Evolutionary conservation across 2,329 filamentous ascomycete species (phyloP).

Genomic region (Pseudogymnoascus sp.): DNA sequence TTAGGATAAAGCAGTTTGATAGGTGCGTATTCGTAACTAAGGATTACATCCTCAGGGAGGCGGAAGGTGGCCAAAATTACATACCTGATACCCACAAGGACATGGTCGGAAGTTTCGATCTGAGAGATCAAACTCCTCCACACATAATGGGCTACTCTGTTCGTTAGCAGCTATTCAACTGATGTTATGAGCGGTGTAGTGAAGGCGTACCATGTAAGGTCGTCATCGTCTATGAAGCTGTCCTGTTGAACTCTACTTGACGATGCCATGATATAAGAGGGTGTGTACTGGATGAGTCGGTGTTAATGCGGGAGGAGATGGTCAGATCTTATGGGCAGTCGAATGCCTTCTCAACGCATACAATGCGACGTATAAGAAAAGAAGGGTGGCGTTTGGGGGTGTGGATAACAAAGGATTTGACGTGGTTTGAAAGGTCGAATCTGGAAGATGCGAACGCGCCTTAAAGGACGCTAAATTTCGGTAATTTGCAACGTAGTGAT

Average conservation of each 20-base stretch:
- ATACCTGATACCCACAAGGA: slow-evolving; percentile 94
- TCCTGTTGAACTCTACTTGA: slow-evolving; percentile 42
- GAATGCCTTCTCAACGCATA: slow-evolving; percentile 10
- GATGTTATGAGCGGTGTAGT: slow-evolving; percentile 14
- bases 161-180: slow-evolving; percentile 21
- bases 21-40: neutral
- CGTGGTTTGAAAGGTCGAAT: slow-evolving; percentile 10
- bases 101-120: slow-evolving; percentile 96
- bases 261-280: slow-evolving; percentile 12
- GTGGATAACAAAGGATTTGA: slow-evolving; percentile 9
- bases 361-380: slow-evolving; percentile 10
- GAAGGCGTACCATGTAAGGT: slow-evolving; percentile 54
- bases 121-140: slow-evolving; percentile 96
- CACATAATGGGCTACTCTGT: slow-evolving; percentile 75
- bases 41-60: neutral
- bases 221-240: slow-evolving; percentile 62
- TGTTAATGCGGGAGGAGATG: neutral
- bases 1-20: neutral
- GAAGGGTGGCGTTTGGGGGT: slow-evolving; percentile 8
- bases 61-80: slow-evolving; percentile 19
- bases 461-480: slow-evolving; percentile 12
- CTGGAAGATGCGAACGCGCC: slow-evolving; percentile 12
- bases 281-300: slow-evolving; percentile 1
- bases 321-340: neutral
- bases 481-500: neutral